phyloP scores from a whole-genome alignment of 305 asterid species.

The Rubia occidens region DNA sequence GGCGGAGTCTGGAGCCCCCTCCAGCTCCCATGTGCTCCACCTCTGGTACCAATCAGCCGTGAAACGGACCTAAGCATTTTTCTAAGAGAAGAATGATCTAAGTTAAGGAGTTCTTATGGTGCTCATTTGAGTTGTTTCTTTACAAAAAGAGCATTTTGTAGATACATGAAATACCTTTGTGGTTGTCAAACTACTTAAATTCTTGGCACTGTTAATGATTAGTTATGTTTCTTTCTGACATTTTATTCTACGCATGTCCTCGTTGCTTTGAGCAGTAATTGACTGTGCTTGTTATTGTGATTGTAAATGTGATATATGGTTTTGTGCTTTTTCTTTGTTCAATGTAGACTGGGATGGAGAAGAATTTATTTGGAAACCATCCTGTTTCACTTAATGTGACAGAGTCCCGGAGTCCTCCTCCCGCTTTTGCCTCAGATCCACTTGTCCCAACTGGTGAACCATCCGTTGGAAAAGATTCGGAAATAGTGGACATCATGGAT shows the following conservation, averaged over 20 bases:
- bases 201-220: background rate
- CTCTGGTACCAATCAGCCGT: background rate
- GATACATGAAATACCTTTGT: background rate
- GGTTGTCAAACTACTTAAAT: background rate
- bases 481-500: constrained; percentile 51
- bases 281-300: constrained; percentile 2
- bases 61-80: background rate
- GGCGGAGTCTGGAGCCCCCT: too few relatives aligned
- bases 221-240: background rate
- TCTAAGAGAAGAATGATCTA: background rate
- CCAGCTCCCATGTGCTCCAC: too few relatives aligned
- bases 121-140: background rate
- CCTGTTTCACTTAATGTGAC: constrained; percentile 57
- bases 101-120: background rate
- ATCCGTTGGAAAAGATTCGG: constrained; percentile 34
- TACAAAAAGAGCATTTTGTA: background rate
- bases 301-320: background rate
- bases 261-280: background rate
- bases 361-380: constrained; percentile 86
- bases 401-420: constrained; percentile 76
- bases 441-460: constrained; percentile 30
- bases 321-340: background rate
- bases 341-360: constrained; percentile 81
- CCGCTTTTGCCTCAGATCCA: constrained; percentile 83
- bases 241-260: background rate